Conservation (phyloP, 1,139 yeast genomes). For the Maudiozyma humilis region DNA sequence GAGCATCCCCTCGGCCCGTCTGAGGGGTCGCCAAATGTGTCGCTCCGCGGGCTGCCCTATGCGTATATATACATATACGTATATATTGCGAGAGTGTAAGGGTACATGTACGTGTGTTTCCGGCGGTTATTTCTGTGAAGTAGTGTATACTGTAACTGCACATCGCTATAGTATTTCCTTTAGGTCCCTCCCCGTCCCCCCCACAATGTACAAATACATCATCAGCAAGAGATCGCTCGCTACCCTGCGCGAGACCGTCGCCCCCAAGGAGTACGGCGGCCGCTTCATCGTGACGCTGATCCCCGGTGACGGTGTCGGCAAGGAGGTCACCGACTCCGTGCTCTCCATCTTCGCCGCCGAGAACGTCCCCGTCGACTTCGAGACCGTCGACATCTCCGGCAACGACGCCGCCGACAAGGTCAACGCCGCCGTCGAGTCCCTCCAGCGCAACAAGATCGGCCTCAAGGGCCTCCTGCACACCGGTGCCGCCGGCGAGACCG, state of each 20-base stretch:
- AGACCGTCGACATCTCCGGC: slow-evolving; percentile 83
- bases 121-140: no score
- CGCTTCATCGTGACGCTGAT: slow-evolving; percentile 85
- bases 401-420: slow-evolving; percentile 56
- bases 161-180: background rate
- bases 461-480: slow-evolving; percentile 93
- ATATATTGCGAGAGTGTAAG: background rate
- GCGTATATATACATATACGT: background rate
- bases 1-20: background rate
- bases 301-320: slow-evolving; percentile 96
- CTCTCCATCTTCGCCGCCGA: slow-evolving; percentile 74
- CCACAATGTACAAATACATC: slow-evolving; percentile 20
- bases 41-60: no score
- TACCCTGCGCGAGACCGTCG: slow-evolving; percentile 45
- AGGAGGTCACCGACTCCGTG: slow-evolving; percentile 91
- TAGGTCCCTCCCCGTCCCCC: background rate
- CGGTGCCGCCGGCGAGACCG: slow-evolving; percentile 57
- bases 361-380: slow-evolving; percentile 91
- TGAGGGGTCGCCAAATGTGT: no score
- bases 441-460: slow-evolving; percentile 95
- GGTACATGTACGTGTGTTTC: no score
- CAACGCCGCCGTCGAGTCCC: slow-evolving; percentile 80
- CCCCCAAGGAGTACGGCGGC: slow-evolving; percentile 93
- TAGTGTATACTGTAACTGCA: background rate
- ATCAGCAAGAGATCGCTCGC: slow-evolving; percentile 33